These are phyloP conservation scores for Maudiozyma turicensis DNA, from an alignment of 805 yeast species.

Conservation along the genomic window DNA sequence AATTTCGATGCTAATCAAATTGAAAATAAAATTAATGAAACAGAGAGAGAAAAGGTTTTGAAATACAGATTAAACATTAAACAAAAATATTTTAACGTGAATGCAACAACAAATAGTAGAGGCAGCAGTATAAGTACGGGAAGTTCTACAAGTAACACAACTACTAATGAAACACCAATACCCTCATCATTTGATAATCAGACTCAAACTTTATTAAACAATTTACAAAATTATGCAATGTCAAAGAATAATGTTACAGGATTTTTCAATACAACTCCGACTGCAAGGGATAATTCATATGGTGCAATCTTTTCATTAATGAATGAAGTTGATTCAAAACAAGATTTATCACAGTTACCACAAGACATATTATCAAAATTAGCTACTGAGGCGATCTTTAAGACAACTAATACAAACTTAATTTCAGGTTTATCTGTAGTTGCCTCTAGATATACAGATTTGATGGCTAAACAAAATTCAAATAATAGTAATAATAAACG, in stretches of 20 bases:
- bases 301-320: constrained; percentile 61
- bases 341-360: constrained; percentile 61
- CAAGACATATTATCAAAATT: constrained; percentile 49
- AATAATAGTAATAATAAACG: constrained; percentile 14
- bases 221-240: constrained; percentile 23
- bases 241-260: constrained; percentile 15
- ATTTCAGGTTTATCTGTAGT: constrained; percentile 62
- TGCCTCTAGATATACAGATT: constrained; percentile 51
- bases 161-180: constrained; percentile 1
- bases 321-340: constrained; percentile 48
- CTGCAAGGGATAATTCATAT: constrained; percentile 39
- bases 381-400: constrained; percentile 60
- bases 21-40: constrained; percentile 18
- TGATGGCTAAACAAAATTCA: constrained; percentile 23
- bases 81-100: neutral
- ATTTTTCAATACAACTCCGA: constrained; percentile 28
- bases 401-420: constrained; percentile 42
- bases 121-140: neutral
- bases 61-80: constrained; percentile 3
- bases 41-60: constrained; percentile 15
- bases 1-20: constrained; percentile 19
- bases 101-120: neutral
- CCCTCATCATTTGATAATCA: neutral
- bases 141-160: neutral
- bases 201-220: neutral